Evolutionary conservation across 2,329 filamentous ascomycete genomes (phyloP), one percentile per base, ranked within the genome.

Genomic region (Diaporthe sp.): DNA sequence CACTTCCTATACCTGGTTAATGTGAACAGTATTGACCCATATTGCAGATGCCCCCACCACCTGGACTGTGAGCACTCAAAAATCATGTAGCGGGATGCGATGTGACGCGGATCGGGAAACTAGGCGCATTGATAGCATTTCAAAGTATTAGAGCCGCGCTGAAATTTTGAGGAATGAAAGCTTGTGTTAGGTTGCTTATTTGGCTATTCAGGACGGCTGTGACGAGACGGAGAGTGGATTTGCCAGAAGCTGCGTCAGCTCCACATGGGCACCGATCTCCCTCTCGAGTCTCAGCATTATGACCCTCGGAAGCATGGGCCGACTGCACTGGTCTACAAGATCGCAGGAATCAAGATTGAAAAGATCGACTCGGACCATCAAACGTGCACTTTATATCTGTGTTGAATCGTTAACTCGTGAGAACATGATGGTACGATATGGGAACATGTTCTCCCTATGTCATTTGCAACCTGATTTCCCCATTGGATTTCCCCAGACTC

Each of bases 1-100:
- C 55, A 65, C 51, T 13, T 49, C 17, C 25, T 72, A 53, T 47
- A 61, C 71, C 49, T 47, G 44, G 25, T 71, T 22, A 12, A 57
- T 31, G 53, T 17, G 44, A 57, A 20, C 58, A 68, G 73, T 44
- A 77, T 78, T 82, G 72, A 80, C 78, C 47, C 20, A 31, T 57
- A 37, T 51, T 57, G 31, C 79, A 90, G 88, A 88, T 90, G 31
- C 89, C 89, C 44, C 89, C 89, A 73, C 89, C 89, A 17, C 89
- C 89, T 6, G 89, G 89, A n/a, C 85, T 91, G 61, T 90, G 80
- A 80, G n/a, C 47, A 20, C 1, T 20, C 15, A 15, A 2, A 1
- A 6, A 28, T 20, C 1, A 70, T 51, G 37, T 28, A 28, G 42
- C 25, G 34, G 34, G n/a, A 25, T 31, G 15, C 34, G n/a, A 53